Conservation (phyloP, 2,329 filamentous ascomycete species). For the Ceratocystis huliohia region DNA sequence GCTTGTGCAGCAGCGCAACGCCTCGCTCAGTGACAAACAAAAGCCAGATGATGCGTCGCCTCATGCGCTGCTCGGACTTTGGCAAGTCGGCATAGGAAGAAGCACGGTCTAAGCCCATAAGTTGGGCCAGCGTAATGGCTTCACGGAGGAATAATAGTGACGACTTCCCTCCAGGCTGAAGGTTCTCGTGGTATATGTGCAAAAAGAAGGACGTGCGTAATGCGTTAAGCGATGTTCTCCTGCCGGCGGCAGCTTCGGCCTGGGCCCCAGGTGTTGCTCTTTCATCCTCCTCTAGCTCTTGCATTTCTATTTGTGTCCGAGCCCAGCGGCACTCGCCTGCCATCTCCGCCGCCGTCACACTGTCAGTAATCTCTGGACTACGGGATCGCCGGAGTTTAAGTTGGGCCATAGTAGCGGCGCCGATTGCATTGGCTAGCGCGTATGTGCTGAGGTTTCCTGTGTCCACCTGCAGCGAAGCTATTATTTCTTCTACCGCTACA, state of each 20-base stretch:
- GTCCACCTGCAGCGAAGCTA: conserved; percentile 29
- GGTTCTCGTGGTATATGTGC: conserved; percentile 41
- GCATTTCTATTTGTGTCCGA: conserved; percentile 20
- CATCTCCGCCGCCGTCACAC: conserved; percentile 27
- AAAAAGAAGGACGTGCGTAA: conserved; percentile 39
- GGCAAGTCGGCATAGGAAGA: conserved; percentile 17
- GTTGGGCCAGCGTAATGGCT: conserved; percentile 40
- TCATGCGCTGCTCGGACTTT: conserved; percentile 30
- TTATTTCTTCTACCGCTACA: conserved; percentile 34
- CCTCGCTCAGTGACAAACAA: conserved; percentile 39
- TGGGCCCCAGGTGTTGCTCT: background rate
- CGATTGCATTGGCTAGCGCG: conserved; percentile 35
- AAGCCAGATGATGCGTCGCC: conserved; percentile 36
- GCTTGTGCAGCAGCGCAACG: conserved; percentile 38
- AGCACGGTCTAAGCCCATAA: conserved; percentile 34
- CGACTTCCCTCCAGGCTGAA: conserved; percentile 33
- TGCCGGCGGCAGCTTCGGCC: background rate
- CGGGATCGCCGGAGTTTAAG: conserved; percentile 31
- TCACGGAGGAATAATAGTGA: conserved; percentile 39
- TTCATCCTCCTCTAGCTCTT: conserved; percentile 20
- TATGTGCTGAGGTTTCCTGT: conserved; percentile 28
- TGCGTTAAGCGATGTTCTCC: conserved; percentile 29
- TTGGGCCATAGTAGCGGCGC: conserved; percentile 37
- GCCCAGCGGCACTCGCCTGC: conserved; percentile 29
- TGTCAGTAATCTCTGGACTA: conserved; percentile 24